These are phyloP conservation scores for Oryza glaberrima DNA, from an alignment of 176 grass and related monocot species.

Conservation along the genomic window DNA sequence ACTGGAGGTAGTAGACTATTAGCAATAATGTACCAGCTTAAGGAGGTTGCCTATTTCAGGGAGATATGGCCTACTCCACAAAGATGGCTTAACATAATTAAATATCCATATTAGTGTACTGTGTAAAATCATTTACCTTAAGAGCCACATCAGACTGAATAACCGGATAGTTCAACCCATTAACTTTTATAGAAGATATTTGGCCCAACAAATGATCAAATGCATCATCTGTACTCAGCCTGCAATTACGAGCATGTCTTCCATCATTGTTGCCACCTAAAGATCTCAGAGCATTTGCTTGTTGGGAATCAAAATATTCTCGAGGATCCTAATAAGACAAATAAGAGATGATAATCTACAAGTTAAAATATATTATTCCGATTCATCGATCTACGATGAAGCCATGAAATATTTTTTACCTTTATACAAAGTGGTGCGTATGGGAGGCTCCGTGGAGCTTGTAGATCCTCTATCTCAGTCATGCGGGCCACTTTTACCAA, in stretches of 20 bases:
- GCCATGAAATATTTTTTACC: constrained; percentile 44
- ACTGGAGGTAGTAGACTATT: not conserved
- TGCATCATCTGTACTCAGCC: constrained; percentile 66
- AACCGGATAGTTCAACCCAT: constrained; percentile 57
- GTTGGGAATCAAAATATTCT: constrained; percentile 97
- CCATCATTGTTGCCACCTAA: constrained; percentile 65
- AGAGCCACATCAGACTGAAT: constrained; percentile 74
- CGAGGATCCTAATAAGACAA: constrained; percentile 78
- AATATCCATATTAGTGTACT: not conserved
- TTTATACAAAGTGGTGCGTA: constrained; percentile 91
- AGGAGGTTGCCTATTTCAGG: not conserved
- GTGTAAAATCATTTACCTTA: constrained; percentile 64
- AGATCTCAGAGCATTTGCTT: constrained; percentile 90
- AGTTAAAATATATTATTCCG: constrained; percentile 8
- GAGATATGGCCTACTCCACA: not conserved
- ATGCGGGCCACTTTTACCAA: constrained; percentile 70
- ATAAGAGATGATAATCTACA: constrained; percentile 29
- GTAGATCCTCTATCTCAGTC: constrained; percentile 93
- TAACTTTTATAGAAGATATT: constrained; percentile 72
- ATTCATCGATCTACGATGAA: constrained; percentile 1
- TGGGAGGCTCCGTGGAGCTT: constrained; percentile 57
- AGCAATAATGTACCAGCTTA: constrained; percentile 1
- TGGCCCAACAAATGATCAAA: constrained; percentile 72
- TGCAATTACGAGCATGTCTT: constrained; percentile 54
- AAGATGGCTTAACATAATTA: constrained; percentile 16